Conservation (phyloP, 2,329 filamentous ascomycete species). For the Calonectria ilicicola region DNA sequence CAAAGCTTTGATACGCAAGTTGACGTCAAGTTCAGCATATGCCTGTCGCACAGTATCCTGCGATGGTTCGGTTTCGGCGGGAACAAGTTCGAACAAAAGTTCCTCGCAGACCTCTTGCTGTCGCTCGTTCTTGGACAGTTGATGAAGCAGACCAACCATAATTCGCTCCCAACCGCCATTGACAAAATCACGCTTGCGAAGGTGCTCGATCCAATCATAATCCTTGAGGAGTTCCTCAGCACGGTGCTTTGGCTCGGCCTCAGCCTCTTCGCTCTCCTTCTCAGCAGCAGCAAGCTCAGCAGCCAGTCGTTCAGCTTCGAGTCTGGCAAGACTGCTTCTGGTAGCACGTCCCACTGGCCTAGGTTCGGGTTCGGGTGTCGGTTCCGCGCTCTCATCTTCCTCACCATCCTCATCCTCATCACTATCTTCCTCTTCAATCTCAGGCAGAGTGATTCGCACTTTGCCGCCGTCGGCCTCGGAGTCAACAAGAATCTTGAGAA, state of each 20-base stretch:
- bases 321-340: conserved; percentile 85
- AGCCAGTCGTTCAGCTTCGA: conserved; percentile 77
- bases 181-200: conserved; percentile 85
- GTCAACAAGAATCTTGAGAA: conserved; percentile 87
- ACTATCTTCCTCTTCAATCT: conserved; percentile 78
- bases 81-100: conserved; percentile 84
- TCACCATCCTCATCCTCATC: conserved; percentile 73
- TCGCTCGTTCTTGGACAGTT: conserved; percentile 81
- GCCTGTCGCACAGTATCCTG: conserved; percentile 78
- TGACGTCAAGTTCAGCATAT: conserved; percentile 84
- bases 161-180: conserved; percentile 94
- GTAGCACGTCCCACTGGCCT: conserved; percentile 79
- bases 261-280: conserved; percentile 58
- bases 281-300: conserved; percentile 69
- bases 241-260: conserved; percentile 69
- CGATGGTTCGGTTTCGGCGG: conserved; percentile 79
- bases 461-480: conserved; percentile 81
- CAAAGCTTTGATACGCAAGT: conserved; percentile 82
- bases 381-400: conserved; percentile 64
- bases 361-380: conserved; percentile 78
- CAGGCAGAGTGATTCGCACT: conserved; percentile 82
- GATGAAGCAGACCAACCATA: conserved; percentile 86
- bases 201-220: conserved; percentile 87
- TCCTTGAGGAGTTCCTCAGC: conserved; percentile 81
- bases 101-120: conserved; percentile 81